phyloP scores from a whole-genome alignment of 129 eudicot genomes.

The Artemisia tridentata region DNA sequence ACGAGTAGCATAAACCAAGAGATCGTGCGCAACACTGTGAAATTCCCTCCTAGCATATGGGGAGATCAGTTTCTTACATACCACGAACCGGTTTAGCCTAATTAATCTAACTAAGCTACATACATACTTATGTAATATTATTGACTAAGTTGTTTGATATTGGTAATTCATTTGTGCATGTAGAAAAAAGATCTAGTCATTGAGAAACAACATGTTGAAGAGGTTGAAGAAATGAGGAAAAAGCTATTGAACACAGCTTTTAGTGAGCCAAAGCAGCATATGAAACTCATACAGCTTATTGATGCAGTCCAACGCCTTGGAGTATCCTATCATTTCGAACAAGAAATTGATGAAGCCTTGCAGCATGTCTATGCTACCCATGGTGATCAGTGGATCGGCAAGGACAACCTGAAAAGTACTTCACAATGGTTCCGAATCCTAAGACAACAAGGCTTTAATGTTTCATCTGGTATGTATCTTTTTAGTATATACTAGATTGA shows the following conservation, averaged over 20 bases:
- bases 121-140: neutral
- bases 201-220: neutral
- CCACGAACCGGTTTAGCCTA: neutral
- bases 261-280: neutral
- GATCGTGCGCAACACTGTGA: too few relatives aligned
- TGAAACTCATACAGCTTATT: neutral
- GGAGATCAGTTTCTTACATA: constrained; percentile 8
- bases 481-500: too few relatives aligned
- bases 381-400: neutral
- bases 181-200: neutral
- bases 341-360: constrained; percentile 6
- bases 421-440: constrained; percentile 9
- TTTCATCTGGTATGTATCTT: neutral
- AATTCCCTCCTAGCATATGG: neutral
- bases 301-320: constrained; percentile 13
- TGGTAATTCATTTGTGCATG: neutral
- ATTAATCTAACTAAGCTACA: too few relatives aligned
- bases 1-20: too few relatives aligned
- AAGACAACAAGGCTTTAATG: constrained; percentile 17
- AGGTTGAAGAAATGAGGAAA: neutral
- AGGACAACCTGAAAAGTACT: neutral
- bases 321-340: constrained; percentile 6
- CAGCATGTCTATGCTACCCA: neutral
- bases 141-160: neutral
- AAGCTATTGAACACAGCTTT: neutral